Evolutionary conservation across 176 grass and related monocot genomes (phyloP).

Genomic region (Carex scoparia): DNA sequence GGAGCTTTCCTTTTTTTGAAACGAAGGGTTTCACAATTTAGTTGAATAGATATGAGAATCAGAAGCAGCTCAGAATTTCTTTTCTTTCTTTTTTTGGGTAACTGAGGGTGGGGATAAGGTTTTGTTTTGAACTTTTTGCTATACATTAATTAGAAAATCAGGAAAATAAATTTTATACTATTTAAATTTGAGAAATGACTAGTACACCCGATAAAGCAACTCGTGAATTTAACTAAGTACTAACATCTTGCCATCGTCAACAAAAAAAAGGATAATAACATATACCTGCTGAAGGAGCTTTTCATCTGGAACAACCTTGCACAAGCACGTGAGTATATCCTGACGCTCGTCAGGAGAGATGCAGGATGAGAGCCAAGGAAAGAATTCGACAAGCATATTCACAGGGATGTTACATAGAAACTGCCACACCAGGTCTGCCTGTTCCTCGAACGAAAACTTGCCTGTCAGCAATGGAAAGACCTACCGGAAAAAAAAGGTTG

Average conservation of each 20-base stretch:
- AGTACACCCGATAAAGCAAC: not conserved
- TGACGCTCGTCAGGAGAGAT: conserved; percentile 74
- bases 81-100: not conserved
- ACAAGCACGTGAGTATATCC: conserved; percentile 64
- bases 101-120: not conserved
- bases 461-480: conserved; percentile 82
- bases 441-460: conserved; percentile 91
- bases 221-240: not conserved
- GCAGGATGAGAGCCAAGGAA: conserved; percentile 84
- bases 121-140: not conserved
- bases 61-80: not conserved
- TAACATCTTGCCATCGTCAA: conserved; percentile 4
- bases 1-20: too few species aligned
- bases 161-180: not conserved
- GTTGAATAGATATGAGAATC: not conserved
- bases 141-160: not conserved
- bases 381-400: conserved; percentile 73
- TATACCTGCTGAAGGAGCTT: conserved; percentile 92
- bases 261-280: not conserved
- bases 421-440: conserved; percentile 95
- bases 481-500: conserved; percentile 34
- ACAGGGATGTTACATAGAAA: conserved; percentile 90
- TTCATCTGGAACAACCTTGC: conserved; percentile 88
- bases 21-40: too few species aligned
- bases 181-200: not conserved